Base-by-base conservation (phyloP, 306 rosid genomes). In the Rubus parviflorus region DNA sequence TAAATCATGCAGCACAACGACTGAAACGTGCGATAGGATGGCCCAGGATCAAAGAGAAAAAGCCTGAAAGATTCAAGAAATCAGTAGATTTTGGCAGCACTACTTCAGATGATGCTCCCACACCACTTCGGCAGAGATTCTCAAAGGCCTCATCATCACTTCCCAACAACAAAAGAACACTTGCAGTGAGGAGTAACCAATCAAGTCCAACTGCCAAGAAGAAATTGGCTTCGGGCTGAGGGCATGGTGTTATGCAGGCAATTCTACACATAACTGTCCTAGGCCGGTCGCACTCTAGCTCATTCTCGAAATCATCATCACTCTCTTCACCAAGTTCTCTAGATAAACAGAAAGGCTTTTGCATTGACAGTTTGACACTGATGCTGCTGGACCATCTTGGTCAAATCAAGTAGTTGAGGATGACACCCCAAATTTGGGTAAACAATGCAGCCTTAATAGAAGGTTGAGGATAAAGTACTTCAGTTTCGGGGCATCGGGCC, bases 121-220 rank as follows among this genome's bases (percentile, higher is more conserved):
- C 93, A 6, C 91, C 99, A 5, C 92, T 95, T 8, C 82, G 99
- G 71, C 77, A 90, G 72, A 86, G 97, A 74, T 95, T 90, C 81
- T 90, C 91, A 13, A 88, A 86, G 81, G 83, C 97, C n/a, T 7
- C 76, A 15, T 49, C 83, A 2, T 56, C 92, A 22, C 86, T 80
- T 73, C 87, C 94, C 19, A 92, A 76, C 83, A 70, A 95, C 89
- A 95, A 95, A 74, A 78, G 99, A 74, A 87, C 96, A n/a, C 97
- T 92, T 14, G 81, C 97, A 4, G 97, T 90, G 0, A 83, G 99
- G 81, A 95, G 97, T 69, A 75, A 90, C 71, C 97, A 90, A 25
- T 88, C 99, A 30, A 95, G 99, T 86, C 99, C 99, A n/a, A 82
- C 92, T 15, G 97, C 97, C 11, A 95, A 92, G 87, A 95, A 95